A percentile compares a stretch with the other conserved stretches of the same genome.
Conservation (phyloP, 495 filamentous ascomycete genomes). For the Neurospora sublineolata region DNA sequence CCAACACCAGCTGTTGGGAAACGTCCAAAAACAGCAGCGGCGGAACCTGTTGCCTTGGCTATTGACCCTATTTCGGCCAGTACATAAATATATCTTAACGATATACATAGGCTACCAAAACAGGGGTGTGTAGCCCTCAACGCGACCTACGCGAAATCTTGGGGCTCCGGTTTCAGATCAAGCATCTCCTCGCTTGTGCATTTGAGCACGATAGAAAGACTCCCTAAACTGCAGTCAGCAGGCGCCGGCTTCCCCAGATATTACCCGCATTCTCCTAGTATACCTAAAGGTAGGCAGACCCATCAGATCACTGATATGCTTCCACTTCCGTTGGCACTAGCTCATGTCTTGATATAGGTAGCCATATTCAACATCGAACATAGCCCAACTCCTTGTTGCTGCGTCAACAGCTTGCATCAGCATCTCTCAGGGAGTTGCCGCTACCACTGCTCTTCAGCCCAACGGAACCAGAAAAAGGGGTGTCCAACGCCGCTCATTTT, state of each 20-base stretch:
- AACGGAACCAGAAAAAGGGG: constrained; percentile 12
- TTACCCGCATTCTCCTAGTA: not conserved
- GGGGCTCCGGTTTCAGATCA: constrained; percentile 20
- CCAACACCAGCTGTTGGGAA: constrained; percentile 12
- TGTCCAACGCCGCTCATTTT: constrained; percentile 21
- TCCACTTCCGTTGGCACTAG: not conserved
- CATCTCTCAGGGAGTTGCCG: constrained; percentile 13
- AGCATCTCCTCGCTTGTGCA: constrained; percentile 19
- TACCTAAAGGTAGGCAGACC: not conserved
- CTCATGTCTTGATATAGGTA: not conserved
- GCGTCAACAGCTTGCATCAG: constrained; percentile 12
- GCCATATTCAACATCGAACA: constrained; percentile 13
- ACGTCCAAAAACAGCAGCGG: constrained; percentile 28
- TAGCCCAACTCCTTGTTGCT: constrained; percentile 17
- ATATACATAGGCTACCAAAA: constrained; percentile 17
- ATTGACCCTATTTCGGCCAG: constrained; percentile 16
- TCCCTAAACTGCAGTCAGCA: constrained; percentile 16
- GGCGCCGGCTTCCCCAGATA: constrained; percentile 4
- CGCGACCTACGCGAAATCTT: constrained; percentile 20
- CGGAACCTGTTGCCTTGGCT: constrained; percentile 19
- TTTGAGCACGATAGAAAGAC: constrained; percentile 23
- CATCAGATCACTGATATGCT: not conserved
- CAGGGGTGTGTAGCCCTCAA: constrained; percentile 20
- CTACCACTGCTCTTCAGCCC: constrained; percentile 8
- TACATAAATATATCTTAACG: constrained; percentile 19